Conservation (phyloP, 345 rosid genomes). For the Clausena lansium region DNA sequence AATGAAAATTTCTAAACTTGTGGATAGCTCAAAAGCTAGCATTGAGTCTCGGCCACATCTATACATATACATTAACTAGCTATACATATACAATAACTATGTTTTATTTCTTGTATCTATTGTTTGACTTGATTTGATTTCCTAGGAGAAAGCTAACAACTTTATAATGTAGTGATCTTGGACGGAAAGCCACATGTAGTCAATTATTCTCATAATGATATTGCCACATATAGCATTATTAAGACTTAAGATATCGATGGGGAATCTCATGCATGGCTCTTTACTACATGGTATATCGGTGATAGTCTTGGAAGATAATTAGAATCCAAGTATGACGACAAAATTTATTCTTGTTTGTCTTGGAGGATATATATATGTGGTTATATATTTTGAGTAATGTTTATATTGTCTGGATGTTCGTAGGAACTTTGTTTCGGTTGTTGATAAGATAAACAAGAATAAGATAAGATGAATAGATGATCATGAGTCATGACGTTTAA, state of each 20-base stretch:
- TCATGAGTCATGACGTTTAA: not conserved
- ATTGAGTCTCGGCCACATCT: slow-evolving; percentile 20
- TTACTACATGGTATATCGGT: not conserved
- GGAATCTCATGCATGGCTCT: not conserved
- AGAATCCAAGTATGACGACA: not conserved
- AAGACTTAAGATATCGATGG: not conserved
- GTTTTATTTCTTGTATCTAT: not conserved
- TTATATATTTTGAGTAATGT: not conserved
- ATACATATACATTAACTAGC: not conserved
- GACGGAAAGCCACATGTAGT: slow-evolving; percentile 9
- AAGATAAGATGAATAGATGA: not conserved
- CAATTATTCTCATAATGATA: not conserved
- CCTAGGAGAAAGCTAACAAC: slow-evolving; percentile 1
- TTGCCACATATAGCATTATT: not conserved
- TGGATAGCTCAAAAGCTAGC: not conserved
- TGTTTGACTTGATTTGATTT: not conserved
- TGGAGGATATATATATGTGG: not conserved
- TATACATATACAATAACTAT: not conserved
- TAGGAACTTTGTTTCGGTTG: not conserved
- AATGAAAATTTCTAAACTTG: not conserved
- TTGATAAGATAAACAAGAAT: not conserved
- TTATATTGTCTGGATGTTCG: not conserved
- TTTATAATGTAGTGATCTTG: not conserved
- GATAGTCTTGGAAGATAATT: not conserved
- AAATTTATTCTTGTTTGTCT: not conserved